Conservation (phyloP, 345 rosid species). For the Syzygium aqueum region DNA sequence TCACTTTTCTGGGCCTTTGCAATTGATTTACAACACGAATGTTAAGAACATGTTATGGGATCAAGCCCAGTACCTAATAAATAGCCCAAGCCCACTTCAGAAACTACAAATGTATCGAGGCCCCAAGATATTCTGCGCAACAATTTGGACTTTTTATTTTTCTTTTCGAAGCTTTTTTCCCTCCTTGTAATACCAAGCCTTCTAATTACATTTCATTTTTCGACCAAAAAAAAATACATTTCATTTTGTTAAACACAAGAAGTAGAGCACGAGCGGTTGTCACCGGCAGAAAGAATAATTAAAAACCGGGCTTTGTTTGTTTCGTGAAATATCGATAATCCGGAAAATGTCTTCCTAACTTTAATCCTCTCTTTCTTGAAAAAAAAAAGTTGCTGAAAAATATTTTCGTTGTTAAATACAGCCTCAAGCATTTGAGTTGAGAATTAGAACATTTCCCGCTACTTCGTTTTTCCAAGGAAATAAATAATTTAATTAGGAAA, state of each 20-base stretch:
- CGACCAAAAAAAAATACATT: too few species aligned
- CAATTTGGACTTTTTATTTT: not conserved
- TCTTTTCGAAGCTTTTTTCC: not conserved
- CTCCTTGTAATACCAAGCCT: not conserved
- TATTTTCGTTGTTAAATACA: not conserved
- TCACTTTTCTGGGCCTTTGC: too few species aligned
- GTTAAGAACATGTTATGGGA: not conserved
- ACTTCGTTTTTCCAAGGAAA: not conserved
- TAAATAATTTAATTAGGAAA: not conserved
- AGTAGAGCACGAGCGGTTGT: not conserved
- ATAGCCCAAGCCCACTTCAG: not conserved
- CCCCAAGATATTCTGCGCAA: fast-evolving
- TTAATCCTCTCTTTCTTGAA: not conserved
- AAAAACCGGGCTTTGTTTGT: not conserved
- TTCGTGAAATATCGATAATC: not conserved
- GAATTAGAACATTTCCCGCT: not conserved
- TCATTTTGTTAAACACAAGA: not conserved
- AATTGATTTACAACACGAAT: too few species aligned
- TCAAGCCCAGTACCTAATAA: not conserved
- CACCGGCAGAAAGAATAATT: not conserved
- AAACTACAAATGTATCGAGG: not conserved
- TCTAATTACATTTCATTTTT: not conserved
- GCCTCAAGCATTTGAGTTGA: not conserved
- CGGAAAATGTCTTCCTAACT: not conserved
- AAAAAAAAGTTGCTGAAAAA: not conserved